phyloP scores from a whole-genome alignment of 495 filamentous ascomycete genomes.

The Chaetomium cochliodes region DNA sequence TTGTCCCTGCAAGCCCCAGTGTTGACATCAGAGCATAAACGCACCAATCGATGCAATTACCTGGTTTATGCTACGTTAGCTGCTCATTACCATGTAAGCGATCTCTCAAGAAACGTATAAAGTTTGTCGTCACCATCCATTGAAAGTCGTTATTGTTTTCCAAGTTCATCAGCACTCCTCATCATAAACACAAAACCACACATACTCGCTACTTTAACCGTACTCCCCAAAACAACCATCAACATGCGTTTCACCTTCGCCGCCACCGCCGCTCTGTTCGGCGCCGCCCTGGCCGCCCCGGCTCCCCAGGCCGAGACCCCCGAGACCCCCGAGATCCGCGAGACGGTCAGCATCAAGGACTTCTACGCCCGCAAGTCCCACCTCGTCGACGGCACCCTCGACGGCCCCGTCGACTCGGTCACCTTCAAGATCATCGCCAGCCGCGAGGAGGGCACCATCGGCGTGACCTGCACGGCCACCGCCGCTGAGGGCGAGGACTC shows the following conservation, averaged over 20 bases:
- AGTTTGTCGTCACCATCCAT: not conserved
- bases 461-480: not conserved
- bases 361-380: conserved; percentile 1
- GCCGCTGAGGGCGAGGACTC: not conserved
- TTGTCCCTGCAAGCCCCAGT: not conserved
- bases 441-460: not conserved
- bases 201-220: not conserved
- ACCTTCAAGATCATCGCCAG: not conserved
- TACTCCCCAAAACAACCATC: not conserved
- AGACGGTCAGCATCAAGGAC: not conserved
- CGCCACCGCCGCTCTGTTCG: conserved; percentile 4
- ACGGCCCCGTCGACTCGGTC: not conserved
- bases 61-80: not conserved
- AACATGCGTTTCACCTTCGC: conserved; percentile 4
- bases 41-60: not conserved
- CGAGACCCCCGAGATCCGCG: not conserved
- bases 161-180: not conserved
- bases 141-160: not conserved
- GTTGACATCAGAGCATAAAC: not conserved
- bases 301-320: not conserved
- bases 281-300: conserved; percentile 1
- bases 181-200: not conserved
- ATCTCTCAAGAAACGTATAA: not conserved
- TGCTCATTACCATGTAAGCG: not conserved
- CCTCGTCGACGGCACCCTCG: not conserved